Evolutionary conservation across 2,329 filamentous ascomycete species (phyloP).

Genomic region (Cercospora zeina): DNA sequence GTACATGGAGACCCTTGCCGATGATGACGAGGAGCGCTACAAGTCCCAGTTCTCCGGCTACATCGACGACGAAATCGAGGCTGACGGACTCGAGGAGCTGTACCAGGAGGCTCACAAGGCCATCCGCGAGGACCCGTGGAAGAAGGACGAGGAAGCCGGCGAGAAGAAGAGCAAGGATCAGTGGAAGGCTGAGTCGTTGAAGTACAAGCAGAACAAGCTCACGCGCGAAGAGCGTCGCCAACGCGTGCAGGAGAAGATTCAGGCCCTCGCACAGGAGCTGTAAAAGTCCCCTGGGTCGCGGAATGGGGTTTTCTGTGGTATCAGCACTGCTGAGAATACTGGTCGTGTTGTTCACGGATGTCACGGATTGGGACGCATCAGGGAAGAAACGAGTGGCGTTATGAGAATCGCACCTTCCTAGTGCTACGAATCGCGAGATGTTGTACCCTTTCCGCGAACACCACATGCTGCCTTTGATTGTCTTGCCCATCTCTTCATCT

Average conservation of each 20-base stretch:
- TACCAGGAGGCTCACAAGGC: slow-evolving; percentile 93
- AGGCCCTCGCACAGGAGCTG: slow-evolving; percentile 62
- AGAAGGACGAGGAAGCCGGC: slow-evolving; percentile 74
- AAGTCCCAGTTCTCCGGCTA: slow-evolving; percentile 97
- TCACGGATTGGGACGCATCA: slow-evolving; percentile 19
- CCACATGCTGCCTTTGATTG: background rate
- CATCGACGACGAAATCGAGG: slow-evolving; percentile 94
- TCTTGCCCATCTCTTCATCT: background rate
- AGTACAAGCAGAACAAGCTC: slow-evolving; percentile 77
- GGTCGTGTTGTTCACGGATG: background rate
- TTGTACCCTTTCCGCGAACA: slow-evolving; percentile 22
- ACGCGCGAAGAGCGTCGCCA: slow-evolving; percentile 79
- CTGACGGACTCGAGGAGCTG: slow-evolving; percentile 93
- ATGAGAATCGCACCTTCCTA: slow-evolving; percentile 12
- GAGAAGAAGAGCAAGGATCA: slow-evolving; percentile 96
- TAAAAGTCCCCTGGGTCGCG: slow-evolving; percentile 21
- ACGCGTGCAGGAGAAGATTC: slow-evolving; percentile 88
- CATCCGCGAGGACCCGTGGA: slow-evolving; percentile 97
- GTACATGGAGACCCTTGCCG: slow-evolving; percentile 99
- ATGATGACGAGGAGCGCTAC: slow-evolving; percentile 99
- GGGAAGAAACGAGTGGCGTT: slow-evolving; percentile 19
- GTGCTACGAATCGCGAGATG: slow-evolving; percentile 21
- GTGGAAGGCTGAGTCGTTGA: slow-evolving; percentile 72
- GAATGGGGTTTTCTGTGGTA: background rate
- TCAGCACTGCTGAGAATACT: background rate